These are phyloP conservation scores for Begonia fuchsioides DNA, from an alignment of 306 rosid species.

Conservation along the genomic window DNA sequence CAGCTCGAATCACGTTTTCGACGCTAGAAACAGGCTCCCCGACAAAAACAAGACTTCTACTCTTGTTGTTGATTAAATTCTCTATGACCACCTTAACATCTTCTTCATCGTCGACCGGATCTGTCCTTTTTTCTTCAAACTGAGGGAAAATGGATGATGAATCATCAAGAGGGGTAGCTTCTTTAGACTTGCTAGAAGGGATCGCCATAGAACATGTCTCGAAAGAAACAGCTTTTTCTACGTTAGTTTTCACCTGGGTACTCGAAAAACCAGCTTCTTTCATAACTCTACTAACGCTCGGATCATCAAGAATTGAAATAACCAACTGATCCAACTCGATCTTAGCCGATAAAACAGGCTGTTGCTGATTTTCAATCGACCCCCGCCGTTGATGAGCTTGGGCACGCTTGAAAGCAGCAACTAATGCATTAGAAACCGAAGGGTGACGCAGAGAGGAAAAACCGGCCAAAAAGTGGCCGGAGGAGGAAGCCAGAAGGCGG, in stretches of 20 bases:
- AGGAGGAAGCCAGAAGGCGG: slow-evolving; percentile 67
- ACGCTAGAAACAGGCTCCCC: slow-evolving; percentile 55
- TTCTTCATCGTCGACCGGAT: slow-evolving; percentile 43
- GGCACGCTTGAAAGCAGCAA: slow-evolving; percentile 89
- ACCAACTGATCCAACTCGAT: slow-evolving; percentile 80
- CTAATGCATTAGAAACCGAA: slow-evolving; percentile 85
- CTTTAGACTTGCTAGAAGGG: slow-evolving; percentile 35
- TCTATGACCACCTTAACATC: slow-evolving; percentile 49
- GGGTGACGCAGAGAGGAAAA: slow-evolving; percentile 42
- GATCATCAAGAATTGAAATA: slow-evolving; percentile 83
- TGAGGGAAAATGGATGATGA: slow-evolving; percentile 5
- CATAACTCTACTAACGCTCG: slow-evolving; percentile 95
- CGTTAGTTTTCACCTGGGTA: slow-evolving; percentile 74
- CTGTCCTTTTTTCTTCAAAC: slow-evolving; percentile 6
- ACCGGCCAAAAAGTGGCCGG: slow-evolving; percentile 52
- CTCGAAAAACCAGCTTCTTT: slow-evolving; percentile 82
- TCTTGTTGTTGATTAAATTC: slow-evolving; percentile 27
- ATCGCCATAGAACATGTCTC: slow-evolving; percentile 45
- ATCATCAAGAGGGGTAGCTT: slow-evolving; percentile 10
- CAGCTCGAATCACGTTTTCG: slow-evolving; percentile 52
- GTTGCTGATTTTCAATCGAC: slow-evolving; percentile 88
- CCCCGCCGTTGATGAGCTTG: slow-evolving; percentile 97
- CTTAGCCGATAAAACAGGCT: slow-evolving; percentile 66
- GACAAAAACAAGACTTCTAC: slow-evolving; percentile 55
- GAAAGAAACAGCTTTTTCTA: slow-evolving; percentile 67